A percentile compares a stretch with the other conserved stretches of the same genome.
phyloP scores from a whole-genome alignment of 108 stramenopile genomes.

The Discostella stelligeroides region DNA sequence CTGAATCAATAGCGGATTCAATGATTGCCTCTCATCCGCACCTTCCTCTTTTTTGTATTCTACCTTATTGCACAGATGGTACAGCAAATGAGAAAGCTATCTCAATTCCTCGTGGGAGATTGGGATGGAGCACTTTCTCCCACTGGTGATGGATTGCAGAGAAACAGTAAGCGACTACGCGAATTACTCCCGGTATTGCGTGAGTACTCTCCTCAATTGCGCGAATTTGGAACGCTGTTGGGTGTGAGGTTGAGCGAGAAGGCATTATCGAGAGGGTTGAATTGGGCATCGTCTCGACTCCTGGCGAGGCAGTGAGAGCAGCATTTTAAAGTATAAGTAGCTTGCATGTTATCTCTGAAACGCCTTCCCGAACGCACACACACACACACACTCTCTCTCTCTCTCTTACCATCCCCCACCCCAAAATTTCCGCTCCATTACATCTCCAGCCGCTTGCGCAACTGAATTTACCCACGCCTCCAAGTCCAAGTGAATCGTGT shows the following conservation, averaged over 20 bases:
- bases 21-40: neutral
- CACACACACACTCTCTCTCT: neutral
- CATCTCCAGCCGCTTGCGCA: conserved; percentile 46
- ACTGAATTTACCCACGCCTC: conserved; percentile 38
- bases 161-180: conserved; percentile 55
- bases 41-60: neutral
- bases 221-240: conserved; percentile 68
- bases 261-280: conserved; percentile 66
- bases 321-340: too few relatives aligned
- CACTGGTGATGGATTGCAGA: conserved; percentile 21
- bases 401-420: conserved; percentile 31
- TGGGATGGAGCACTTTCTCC: conserved; percentile 63
- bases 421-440: conserved; percentile 46
- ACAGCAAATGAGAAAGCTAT: conserved; percentile 78
- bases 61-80: conserved; percentile 47
- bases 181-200: conserved; percentile 71
- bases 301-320: too few relatives aligned
- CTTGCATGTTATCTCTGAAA: too few relatives aligned
- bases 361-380: too few relatives aligned
- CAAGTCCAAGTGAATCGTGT: conserved; percentile 23
- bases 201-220: conserved; percentile 76
- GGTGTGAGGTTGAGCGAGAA: conserved; percentile 77
- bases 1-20: neutral
- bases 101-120: conserved; percentile 76
- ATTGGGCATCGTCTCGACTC: conserved; percentile 57